A percentile compares a stretch with the other conserved stretches of the same genome.
These are phyloP conservation scores for Dioscorea zingiberensis DNA, from an alignment of 106 monocot genomes.

Conservation along the genomic window DNA sequence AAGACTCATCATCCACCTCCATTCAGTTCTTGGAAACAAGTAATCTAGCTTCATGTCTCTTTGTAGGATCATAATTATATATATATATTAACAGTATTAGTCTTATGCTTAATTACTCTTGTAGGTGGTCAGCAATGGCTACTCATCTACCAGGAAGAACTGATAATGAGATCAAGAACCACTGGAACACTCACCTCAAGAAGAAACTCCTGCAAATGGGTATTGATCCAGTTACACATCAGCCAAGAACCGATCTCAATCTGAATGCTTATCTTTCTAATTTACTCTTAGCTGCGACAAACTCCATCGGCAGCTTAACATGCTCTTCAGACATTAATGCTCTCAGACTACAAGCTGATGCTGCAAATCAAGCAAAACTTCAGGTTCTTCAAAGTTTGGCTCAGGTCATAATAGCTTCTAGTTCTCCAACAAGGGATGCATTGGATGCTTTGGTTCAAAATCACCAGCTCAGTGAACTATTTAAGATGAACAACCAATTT, in stretches of 20 bases:
- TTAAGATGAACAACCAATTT: background rate
- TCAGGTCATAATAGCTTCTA: background rate
- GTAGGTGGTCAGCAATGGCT: conserved; percentile 30
- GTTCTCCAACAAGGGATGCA: background rate
- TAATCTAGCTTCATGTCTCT: background rate
- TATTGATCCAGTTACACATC: conserved; percentile 28
- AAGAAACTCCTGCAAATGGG: conserved; percentile 31
- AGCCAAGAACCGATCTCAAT: conserved; percentile 13
- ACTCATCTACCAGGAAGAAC: conserved; percentile 15
- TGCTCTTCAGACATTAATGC: background rate
- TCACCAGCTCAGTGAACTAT: conserved; percentile 1
- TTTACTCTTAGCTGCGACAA: background rate
- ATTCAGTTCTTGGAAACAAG: conserved; percentile 17
- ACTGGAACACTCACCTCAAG: conserved; percentile 24
- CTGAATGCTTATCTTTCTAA: conserved; percentile 1
- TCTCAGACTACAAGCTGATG: conserved; percentile 7
- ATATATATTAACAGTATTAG: background rate
- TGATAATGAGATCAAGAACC: conserved; percentile 31
- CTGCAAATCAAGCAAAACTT: conserved; percentile 7
- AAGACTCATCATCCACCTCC: conserved; percentile 12
- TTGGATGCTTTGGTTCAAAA: background rate
- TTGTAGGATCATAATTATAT: background rate
- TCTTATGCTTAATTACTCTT: background rate
- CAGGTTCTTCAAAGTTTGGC: conserved; percentile 10
- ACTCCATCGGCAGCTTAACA: background rate